Conservation (phyloP, 345 rosid genomes). For the Tarenaya hassleriana region DNA sequence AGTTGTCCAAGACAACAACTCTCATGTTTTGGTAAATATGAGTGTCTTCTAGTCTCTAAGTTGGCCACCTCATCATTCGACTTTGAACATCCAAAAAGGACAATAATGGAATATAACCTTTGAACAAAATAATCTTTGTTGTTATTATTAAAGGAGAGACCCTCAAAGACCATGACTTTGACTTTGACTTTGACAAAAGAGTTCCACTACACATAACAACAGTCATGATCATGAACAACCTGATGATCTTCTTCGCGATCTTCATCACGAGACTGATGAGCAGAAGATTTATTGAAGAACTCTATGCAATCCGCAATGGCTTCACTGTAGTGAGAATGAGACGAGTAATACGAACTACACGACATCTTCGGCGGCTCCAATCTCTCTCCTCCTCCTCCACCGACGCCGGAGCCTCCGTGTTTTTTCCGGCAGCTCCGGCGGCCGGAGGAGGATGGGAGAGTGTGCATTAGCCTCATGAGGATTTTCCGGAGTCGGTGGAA, state of each 20-base stretch:
- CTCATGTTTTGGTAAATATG: too few relatives aligned
- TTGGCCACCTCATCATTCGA: too few relatives aligned
- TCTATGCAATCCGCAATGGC: conserved; percentile 95
- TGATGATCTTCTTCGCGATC: conserved; percentile 44
- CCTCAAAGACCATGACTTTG: neutral
- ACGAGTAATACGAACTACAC: conserved; percentile 68
- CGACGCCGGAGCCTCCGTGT: conserved; percentile 1
- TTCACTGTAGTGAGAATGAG: conserved; percentile 70
- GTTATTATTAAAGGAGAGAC: conserved; percentile 11
- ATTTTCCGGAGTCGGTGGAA: conserved; percentile 60
- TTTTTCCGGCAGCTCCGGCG: neutral
- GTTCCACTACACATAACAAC: conserved; percentile 23
- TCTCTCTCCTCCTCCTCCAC: conserved; percentile 26
- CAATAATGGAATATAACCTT: too few relatives aligned
- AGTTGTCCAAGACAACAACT: too few relatives aligned
- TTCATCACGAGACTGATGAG: conserved; percentile 45
- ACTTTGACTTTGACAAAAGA: conserved; percentile 2
- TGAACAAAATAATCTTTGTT: too few relatives aligned
- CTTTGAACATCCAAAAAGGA: too few relatives aligned
- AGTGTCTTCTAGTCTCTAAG: too few relatives aligned
- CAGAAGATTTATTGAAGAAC: conserved; percentile 84
- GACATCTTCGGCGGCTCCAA: conserved; percentile 82
- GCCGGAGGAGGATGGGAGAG: conserved; percentile 36
- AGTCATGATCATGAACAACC: conserved; percentile 41
- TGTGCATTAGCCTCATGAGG: conserved; percentile 50